Conservation (phyloP, 1,139 yeast genomes). For the Arxiozyma slooffiae region DNA sequence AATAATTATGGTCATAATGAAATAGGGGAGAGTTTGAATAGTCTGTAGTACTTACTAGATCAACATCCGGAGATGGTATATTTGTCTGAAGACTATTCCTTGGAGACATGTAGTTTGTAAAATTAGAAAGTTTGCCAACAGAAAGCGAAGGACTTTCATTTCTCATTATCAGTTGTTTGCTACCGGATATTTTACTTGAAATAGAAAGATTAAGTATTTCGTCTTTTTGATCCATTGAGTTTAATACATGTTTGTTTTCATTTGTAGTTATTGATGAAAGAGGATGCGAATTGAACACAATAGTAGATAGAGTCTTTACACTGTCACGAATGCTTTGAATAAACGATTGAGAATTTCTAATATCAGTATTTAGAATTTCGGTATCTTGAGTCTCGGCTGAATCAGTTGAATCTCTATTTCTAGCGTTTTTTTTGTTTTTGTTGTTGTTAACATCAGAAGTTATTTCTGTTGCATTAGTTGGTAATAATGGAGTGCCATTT, state of each 20-base stretch:
- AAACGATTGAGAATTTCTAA: constrained; percentile 2
- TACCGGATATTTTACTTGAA: background rate
- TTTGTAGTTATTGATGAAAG: background rate
- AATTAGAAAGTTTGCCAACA: background rate
- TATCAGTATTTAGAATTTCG: constrained; percentile 4
- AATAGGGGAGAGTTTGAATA: constrained; percentile 2
- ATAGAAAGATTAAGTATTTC: background rate
- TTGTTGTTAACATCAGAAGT: background rate
- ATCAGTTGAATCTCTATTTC: constrained; percentile 1
- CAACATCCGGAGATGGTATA: background rate
- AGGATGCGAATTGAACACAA: background rate
- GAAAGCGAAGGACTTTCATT: background rate
- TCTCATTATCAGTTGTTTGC: background rate
- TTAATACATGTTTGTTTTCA: background rate
- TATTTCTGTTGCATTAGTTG: background rate
- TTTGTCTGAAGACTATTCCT: background rate
- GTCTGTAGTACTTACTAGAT: background rate
- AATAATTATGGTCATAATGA: constrained; percentile 8
- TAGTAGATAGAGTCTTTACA: constrained; percentile 3
- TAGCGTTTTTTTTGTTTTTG: background rate
- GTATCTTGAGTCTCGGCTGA: constrained; percentile 5
- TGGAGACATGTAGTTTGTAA: background rate
- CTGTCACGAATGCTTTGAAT: constrained; percentile 1
- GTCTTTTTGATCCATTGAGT: background rate
- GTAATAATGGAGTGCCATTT: background rate